Conservation (phyloP, 306 rosid genomes). For the Rubus parviflorus region DNA sequence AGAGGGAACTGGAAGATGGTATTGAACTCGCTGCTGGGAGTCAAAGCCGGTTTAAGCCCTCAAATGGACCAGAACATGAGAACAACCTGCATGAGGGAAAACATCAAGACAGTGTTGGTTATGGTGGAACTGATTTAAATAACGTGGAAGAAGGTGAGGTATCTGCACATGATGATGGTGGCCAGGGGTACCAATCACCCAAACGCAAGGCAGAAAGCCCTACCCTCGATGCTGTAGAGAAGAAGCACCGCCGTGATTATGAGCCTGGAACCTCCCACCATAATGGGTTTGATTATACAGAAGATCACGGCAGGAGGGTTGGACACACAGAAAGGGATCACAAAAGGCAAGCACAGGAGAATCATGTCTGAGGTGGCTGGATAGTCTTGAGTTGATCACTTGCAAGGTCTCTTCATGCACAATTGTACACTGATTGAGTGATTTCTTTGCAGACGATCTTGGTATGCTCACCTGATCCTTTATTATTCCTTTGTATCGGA, state of each 20-base stretch:
- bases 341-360: constrained; percentile 66
- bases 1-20: constrained; percentile 94
- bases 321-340: constrained; percentile 62
- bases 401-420: not conserved
- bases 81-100: constrained; percentile 50
- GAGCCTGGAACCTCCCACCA: constrained; percentile 47
- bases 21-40: constrained; percentile 74
- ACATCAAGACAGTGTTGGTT: constrained; percentile 44
- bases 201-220: constrained; percentile 80
- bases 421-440: constrained; percentile 3
- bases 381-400: constrained; percentile 7
- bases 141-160: constrained; percentile 89
- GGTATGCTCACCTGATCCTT: constrained; percentile 10
- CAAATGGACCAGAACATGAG: constrained; percentile 58
- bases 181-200: constrained; percentile 47
- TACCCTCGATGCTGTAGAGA: constrained; percentile 47
- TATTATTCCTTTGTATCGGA: not conserved
- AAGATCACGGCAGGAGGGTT: constrained; percentile 47
- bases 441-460: not conserved
- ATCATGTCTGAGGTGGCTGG: constrained; percentile 43
- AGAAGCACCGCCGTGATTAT: constrained; percentile 55
- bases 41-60: constrained; percentile 62
- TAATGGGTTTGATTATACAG: constrained; percentile 42
- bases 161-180: constrained; percentile 45
- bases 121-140: constrained; percentile 51